Conservation (phyloP, 2,329 filamentous ascomycete species). For the Exophiala oligosperma region DNA sequence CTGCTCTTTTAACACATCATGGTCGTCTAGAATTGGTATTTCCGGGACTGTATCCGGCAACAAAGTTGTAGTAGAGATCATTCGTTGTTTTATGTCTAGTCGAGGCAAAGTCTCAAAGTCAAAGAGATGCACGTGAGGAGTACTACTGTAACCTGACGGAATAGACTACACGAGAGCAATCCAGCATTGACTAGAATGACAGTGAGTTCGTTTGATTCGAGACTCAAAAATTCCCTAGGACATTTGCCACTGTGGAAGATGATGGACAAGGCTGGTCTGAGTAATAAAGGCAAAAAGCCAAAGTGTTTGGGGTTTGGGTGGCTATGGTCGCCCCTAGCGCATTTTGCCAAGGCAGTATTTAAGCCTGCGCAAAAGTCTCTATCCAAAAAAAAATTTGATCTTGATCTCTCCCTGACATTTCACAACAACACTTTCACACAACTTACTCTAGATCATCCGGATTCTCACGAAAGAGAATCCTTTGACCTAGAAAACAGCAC, state of each 20-base stretch:
- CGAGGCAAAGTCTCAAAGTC: background rate
- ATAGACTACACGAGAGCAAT: background rate
- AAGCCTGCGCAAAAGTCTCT: constrained; percentile 9
- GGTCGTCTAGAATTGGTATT: background rate
- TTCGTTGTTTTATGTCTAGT: constrained; percentile 1
- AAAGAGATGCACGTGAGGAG: constrained; percentile 14
- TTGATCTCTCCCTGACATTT: constrained; percentile 7
- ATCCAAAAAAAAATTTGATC: constrained; percentile 19
- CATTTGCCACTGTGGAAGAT: constrained; percentile 7
- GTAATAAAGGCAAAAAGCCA: background rate
- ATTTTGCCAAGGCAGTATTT: background rate
- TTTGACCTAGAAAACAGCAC: constrained; percentile 15
- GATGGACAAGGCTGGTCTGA: constrained; percentile 17
- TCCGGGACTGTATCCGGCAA: constrained; percentile 2
- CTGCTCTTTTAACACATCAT: background rate
- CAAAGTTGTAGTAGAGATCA: constrained; percentile 12
- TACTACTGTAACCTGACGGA: background rate
- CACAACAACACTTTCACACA: constrained; percentile 14
- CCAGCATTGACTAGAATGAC: background rate
- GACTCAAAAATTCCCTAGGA: background rate
- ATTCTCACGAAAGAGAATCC: constrained; percentile 29
- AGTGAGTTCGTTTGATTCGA: background rate
- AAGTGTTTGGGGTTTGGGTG: constrained; percentile 1
- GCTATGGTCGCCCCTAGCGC: background rate
- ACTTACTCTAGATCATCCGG: constrained; percentile 22